Evolutionary conservation across 1,284 basidiomycete species (phyloP).

Genomic region (Exobasidium cylindrosporum): DNA sequence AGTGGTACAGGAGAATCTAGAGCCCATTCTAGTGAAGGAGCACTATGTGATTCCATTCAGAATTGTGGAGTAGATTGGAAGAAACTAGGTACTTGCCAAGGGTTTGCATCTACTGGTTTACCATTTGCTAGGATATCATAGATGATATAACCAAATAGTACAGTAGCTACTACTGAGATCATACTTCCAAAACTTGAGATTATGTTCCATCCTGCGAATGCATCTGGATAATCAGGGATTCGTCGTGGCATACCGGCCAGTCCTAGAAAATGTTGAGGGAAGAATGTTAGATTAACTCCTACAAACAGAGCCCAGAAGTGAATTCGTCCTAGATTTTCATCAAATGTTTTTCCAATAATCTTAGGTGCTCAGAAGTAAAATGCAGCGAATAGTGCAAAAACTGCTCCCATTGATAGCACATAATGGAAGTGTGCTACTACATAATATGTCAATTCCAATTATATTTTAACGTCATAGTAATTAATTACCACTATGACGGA

Average conservation of each 20-base stretch:
- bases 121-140: slow-evolving; percentile 54
- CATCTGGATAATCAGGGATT: slow-evolving; percentile 52
- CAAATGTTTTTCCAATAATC: slow-evolving; percentile 49
- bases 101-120: slow-evolving; percentile 47
- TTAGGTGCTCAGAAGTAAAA: slow-evolving; percentile 53
- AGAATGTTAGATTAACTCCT: slow-evolving; percentile 47
- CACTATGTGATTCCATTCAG: slow-evolving; percentile 37
- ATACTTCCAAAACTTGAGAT: slow-evolving; percentile 50
- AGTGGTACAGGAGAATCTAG: slow-evolving; percentile 52
- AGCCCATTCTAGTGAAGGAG: slow-evolving; percentile 52
- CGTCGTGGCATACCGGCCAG: slow-evolving; percentile 38
- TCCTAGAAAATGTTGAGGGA: slow-evolving; percentile 50
- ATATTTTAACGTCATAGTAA: slow-evolving; percentile 5
- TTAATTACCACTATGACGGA: slow-evolving; percentile 19
- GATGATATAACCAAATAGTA: slow-evolving; percentile 52
- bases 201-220: slow-evolving; percentile 52
- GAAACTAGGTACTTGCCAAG: slow-evolving; percentile 50
- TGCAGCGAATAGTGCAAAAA: slow-evolving; percentile 49
- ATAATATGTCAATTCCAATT: slow-evolving; percentile 34
- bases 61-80: slow-evolving; percentile 50
- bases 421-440: slow-evolving; percentile 49
- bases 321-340: slow-evolving; percentile 44
- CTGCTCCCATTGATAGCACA: slow-evolving; percentile 47
- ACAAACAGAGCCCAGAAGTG: slow-evolving; percentile 52
- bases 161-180: slow-evolving; percentile 51